Base-by-base conservation (phyloP, 164 flowering plant species). In the Warburgia ugandensis region DNA sequence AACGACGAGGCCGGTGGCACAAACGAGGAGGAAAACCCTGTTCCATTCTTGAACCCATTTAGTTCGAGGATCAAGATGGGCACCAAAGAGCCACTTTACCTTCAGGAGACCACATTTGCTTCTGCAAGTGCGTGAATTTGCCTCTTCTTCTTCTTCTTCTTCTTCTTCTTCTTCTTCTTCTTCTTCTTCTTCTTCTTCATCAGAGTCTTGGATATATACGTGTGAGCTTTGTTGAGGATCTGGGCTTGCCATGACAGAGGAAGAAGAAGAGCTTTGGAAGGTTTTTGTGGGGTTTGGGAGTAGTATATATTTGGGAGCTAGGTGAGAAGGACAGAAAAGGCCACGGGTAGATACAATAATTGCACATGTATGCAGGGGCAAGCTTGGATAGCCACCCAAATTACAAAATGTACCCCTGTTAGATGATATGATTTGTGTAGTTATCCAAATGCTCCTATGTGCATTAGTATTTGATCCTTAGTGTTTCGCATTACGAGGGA, bases 31-130 rank as follows among this genome's bases (percentile, higher is more conserved):
- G 66, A 85, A 92, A 0, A 79, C 74, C 59, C 80, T 38, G 60
- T 85, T 83, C 96, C 98, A 91, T 59, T 84, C 88, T 47, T 79
- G 83, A n/a, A 83, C 53, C 94, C 95, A 83, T 39, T 63, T 66
- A 35, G 81, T 67, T 50, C 77, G 62, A 0, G 88, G 94, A 70
- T 80, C 79, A 48, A 70, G 28, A 0, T 66, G 62, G 3, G 49
- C 50, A 2, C 84, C 74, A 9, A 65, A 2, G 2, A 49, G 66
- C 64, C 66, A 61, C 12, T 37, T 6, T 30, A 52, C 39, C 12
- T 33, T 32, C 43, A 48, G 44, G 50, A 29, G 21, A 33, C 26
- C 27, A 3, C 57, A 41, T 29, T 19, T 36, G 16, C 51, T 36
- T 2, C 39, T 58, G 29, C 54, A 50, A 6, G 30, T 61, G 0